Evolutionary conservation across 2,329 filamentous ascomycete genomes (phyloP).

Genomic region (Calonectria hongkongensis): DNA sequence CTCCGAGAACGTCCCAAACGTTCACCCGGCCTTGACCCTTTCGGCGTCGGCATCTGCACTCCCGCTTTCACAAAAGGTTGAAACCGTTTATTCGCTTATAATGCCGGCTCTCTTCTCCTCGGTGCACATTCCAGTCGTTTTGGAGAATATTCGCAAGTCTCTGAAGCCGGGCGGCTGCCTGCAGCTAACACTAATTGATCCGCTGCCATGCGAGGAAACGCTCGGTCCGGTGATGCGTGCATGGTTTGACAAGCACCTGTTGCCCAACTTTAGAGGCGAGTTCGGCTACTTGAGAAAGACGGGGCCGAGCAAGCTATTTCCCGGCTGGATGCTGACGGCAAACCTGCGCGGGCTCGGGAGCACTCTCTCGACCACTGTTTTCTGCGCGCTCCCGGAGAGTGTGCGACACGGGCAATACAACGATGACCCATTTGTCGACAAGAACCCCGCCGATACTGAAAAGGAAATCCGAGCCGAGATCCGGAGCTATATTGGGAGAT

Average conservation of each 20-base stretch:
- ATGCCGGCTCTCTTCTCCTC: slow-evolving; percentile 75
- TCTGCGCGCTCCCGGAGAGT: slow-evolving; percentile 66
- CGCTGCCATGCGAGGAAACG: slow-evolving; percentile 73
- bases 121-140: slow-evolving; percentile 72
- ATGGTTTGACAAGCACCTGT: slow-evolving; percentile 78
- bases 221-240: slow-evolving; percentile 74
- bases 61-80: slow-evolving; percentile 65
- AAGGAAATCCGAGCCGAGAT: slow-evolving; percentile 67
- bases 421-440: slow-evolving; percentile 51
- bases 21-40: slow-evolving; percentile 63
- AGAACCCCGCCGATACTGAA: slow-evolving; percentile 53
- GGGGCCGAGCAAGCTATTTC: slow-evolving; percentile 73
- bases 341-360: slow-evolving; percentile 70
- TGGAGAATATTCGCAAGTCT: slow-evolving; percentile 74
- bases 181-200: slow-evolving; percentile 78
- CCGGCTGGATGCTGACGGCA: slow-evolving; percentile 75
- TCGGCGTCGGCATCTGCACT: slow-evolving; percentile 60
- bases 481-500: slow-evolving; percentile 71
- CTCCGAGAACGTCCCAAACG: slow-evolving; percentile 60
- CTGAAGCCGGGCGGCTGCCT: slow-evolving; percentile 74
- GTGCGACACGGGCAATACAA: slow-evolving; percentile 48
- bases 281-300: slow-evolving; percentile 72
- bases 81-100: slow-evolving; percentile 70
- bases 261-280: slow-evolving; percentile 74
- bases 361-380: slow-evolving; percentile 68